Percentiles rank a stretch among this genome's conserved stretches.
Evolutionary conservation across 495 filamentous ascomycete species (phyloP).

Genomic region (Xylaria flabelliformis): DNA sequence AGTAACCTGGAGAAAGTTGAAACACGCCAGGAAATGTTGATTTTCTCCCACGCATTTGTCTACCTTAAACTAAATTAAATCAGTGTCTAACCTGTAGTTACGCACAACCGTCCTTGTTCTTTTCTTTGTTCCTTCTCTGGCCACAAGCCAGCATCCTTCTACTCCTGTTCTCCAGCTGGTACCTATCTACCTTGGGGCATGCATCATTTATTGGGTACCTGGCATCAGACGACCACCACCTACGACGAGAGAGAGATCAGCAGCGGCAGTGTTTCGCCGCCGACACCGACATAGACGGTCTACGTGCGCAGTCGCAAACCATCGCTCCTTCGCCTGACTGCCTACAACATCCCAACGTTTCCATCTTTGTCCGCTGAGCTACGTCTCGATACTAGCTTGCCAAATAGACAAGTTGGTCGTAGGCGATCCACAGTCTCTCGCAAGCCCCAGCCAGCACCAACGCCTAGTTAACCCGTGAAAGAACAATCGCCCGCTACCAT

Average conservation of each 20-base stretch:
- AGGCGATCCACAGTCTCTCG: constrained; percentile 9
- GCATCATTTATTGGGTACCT: constrained; percentile 15
- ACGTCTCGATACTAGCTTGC: background rate
- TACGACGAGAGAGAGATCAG: background rate
- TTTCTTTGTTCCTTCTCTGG: constrained; percentile 1
- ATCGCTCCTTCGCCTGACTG: background rate
- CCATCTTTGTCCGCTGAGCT: background rate
- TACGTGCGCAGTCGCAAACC: constrained; percentile 6
- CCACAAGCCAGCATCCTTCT: background rate
- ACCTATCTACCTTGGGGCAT: constrained; percentile 3
- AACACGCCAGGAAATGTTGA: constrained; percentile 23
- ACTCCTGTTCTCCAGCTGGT: background rate
- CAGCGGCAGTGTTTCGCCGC: background rate
- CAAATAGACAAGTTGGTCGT: constrained; percentile 5
- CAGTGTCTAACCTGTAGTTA: background rate
- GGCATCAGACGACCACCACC: constrained; percentile 3
- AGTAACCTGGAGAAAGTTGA: constrained; percentile 21
- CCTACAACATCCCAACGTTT: background rate
- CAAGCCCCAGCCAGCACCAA: constrained; percentile 1
- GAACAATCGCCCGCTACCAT: background rate
- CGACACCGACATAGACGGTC: background rate
- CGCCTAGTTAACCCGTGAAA: constrained; percentile 1
- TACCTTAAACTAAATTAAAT: background rate
- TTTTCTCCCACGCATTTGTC: constrained; percentile 7
- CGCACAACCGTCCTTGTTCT: background rate